Percentiles rank a stretch among this genome's conserved stretches.
phyloP scores from a whole-genome alignment of 257 asterid genomes.

The Solanum dulcamara region DNA sequence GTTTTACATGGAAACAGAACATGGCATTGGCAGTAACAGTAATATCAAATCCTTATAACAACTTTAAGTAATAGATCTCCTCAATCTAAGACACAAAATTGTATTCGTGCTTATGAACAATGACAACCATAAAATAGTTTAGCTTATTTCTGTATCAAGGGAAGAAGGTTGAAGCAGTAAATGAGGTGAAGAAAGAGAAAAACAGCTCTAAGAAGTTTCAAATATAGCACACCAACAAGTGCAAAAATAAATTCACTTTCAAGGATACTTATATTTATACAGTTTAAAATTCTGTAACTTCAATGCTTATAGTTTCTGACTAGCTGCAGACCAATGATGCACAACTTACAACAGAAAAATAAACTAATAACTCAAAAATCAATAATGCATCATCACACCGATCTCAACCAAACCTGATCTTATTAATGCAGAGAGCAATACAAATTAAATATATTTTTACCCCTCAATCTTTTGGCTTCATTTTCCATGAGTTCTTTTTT shows the following conservation, averaged over 20 bases:
- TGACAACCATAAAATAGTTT: not conserved
- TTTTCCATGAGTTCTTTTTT: not conserved
- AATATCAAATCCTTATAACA: not conserved
- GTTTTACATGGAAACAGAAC: not conserved
- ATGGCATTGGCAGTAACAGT: not conserved
- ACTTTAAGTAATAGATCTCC: not conserved
- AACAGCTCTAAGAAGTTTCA: not conserved
- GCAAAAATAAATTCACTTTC: not conserved
- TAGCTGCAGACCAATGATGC: not conserved
- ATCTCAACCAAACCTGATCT: not conserved
- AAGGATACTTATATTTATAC: not conserved
- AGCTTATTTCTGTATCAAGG: not conserved
- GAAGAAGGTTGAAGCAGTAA: not conserved
- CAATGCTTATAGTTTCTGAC: not conserved
- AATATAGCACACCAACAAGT: not conserved
- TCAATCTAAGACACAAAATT: not conserved
- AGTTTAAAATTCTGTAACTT: not conserved
- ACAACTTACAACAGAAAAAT: not conserved
- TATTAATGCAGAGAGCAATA: not conserved
- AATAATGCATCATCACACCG: not conserved
- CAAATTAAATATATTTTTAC: not conserved
- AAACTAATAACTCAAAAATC: not conserved
- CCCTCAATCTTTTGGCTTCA: not conserved
- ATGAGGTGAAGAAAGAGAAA: not conserved
- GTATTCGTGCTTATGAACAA: not conserved